These are phyloP conservation scores for Lachnellula occidentalis DNA, from an alignment of 2,329 filamentous ascomycete genomes.

Conservation along the genomic window DNA sequence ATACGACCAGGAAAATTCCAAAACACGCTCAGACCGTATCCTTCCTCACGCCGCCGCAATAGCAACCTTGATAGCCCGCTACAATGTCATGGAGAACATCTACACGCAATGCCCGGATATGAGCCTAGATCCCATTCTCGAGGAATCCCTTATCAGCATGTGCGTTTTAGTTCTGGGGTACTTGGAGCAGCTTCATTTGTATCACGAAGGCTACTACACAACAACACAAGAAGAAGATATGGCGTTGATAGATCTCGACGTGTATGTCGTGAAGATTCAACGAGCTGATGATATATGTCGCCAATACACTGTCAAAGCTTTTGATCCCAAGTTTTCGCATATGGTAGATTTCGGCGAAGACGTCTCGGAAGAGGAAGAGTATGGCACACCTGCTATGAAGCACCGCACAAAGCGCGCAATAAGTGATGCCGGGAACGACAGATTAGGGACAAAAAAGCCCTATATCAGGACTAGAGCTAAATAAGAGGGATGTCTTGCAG, in stretches of 20 bases:
- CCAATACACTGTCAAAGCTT: background rate
- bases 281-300: background rate
- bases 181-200: background rate
- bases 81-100: constrained; percentile 15
- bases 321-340: background rate
- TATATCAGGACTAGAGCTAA: too few relatives aligned
- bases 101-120: constrained; percentile 12
- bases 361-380: background rate
- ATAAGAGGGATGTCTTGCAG: too few relatives aligned
- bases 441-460: too few relatives aligned
- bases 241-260: background rate
- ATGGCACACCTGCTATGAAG: background rate
- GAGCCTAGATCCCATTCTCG: background rate
- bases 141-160: constrained; percentile 3
- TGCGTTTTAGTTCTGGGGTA: constrained; percentile 6
- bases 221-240: background rate
- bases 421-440: background rate
- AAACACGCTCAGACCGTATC: background rate
- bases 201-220: background rate
- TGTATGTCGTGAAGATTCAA: background rate
- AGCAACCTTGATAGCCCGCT: constrained; percentile 11
- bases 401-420: background rate
- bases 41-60: constrained; percentile 2
- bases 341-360: background rate
- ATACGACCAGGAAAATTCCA: background rate